Base-by-base conservation (phyloP, 768 basidiomycete species). In the Coprinopsis cinerea region DNA sequence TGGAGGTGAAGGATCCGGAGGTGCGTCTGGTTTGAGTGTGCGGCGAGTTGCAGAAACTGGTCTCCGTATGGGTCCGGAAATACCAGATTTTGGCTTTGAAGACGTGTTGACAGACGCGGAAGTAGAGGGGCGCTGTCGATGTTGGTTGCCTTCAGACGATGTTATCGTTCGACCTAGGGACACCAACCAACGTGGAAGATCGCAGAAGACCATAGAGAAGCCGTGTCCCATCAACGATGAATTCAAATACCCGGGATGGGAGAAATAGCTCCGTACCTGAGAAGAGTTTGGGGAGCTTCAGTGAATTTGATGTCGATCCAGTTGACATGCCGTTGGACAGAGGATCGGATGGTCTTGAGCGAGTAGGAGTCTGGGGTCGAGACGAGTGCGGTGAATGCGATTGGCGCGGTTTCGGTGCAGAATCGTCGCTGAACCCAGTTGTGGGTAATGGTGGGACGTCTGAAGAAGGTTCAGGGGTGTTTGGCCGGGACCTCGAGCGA, bases 261-360 rank as follows among this genome's bases (percentile, higher is more conserved):
- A 34, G 30, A 34, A n/a, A 9, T n/a, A n/a, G 30, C 9, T 34
- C 11, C 62, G 37, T 53, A 70, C 67, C 64, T 46, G 63, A 56
- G 50, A 69, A 67, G 42, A 67, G 58, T 53, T 57, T 63, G 18
- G 64, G 62, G 24, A 67, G 58, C 48, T 61, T 65, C 47, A 61
- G 53, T 2, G 67, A 65, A 22, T 59, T 55, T 25, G 62, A 51
- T 32, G 62, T 57, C 20, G 63, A 59, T 42, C 59, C 60, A 27
- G 60, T 61, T 40, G 64, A 62, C 20, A 53, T 39, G 32, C 60
- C 59, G 15, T 65, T 57, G 35, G 62, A 61, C 4, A 62, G 57
- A 27, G 65, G 63, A 39, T 57, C 59, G 53, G 58, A 64, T 20
- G 58, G 55, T 57, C 64, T 54, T 46, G 60, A 45, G 47, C 56